Evolutionary conservation across 2,329 filamentous ascomycete species (phyloP).

Genomic region (Epichloe uncinata): DNA sequence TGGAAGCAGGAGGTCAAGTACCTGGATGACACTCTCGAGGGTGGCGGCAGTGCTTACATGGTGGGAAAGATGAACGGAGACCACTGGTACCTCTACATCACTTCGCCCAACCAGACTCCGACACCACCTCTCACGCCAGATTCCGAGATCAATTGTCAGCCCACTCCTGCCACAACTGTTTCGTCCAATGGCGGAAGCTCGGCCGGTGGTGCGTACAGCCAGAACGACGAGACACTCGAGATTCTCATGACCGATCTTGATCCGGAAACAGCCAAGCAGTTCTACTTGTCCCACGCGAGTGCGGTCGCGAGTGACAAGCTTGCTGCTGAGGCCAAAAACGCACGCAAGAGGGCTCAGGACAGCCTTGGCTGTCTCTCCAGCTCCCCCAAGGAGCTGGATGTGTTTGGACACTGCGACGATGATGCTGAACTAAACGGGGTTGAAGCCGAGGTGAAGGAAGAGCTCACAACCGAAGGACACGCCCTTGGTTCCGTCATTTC

Average conservation of each 20-base stretch:
- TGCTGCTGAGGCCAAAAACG: constrained; percentile 51
- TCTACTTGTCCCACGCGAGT: constrained; percentile 62
- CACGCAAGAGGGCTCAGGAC: constrained; percentile 44
- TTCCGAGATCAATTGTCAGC: constrained; percentile 24
- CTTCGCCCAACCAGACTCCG: constrained; percentile 64
- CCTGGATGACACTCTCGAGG: constrained; percentile 80
- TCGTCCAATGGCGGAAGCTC: constrained; percentile 33
- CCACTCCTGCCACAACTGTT: constrained; percentile 35
- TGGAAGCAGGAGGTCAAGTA: constrained; percentile 94
- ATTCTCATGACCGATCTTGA: constrained; percentile 62
- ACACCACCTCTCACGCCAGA: constrained; percentile 74
- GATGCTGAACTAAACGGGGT: constrained; percentile 41
- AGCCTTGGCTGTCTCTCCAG: constrained; percentile 46
- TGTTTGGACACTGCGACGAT: constrained; percentile 58
- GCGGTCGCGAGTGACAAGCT: constrained; percentile 75
- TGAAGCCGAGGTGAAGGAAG: constrained; percentile 45
- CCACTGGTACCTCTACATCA: constrained; percentile 98
- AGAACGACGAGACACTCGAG: constrained; percentile 63
- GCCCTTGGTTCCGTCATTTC: constrained; percentile 86
- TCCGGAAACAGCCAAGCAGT: constrained; percentile 55
- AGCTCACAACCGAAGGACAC: constrained; percentile 84
- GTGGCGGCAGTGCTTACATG: constrained; percentile 96
- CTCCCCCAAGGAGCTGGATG: constrained; percentile 53
- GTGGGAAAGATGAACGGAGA: constrained; percentile 99
- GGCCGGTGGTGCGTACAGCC: constrained; percentile 26